phyloP scores from a whole-genome alignment of 1,139 yeast genomes.

The Suhomyces taliae region DNA sequence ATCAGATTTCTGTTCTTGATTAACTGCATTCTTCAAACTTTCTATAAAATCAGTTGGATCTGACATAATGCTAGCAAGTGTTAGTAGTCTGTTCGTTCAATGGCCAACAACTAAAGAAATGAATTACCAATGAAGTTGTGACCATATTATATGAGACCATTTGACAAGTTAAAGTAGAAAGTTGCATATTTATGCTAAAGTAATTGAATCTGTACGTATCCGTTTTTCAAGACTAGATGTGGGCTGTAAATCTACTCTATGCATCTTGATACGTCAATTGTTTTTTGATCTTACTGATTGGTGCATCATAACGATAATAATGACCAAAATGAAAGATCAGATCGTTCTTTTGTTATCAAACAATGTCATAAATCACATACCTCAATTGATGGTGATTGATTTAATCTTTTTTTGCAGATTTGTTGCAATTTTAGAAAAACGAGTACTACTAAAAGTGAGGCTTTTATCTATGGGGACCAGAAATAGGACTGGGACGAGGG shows the following conservation, averaged over 20 bases:
- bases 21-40: slow-evolving; percentile 51
- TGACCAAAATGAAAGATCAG: slow-evolving; percentile 6
- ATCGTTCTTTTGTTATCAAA: not conserved
- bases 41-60: slow-evolving; percentile 25
- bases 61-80: slow-evolving; percentile 3
- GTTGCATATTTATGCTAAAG: not conserved
- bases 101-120: no score
- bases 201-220: slow-evolving; percentile 21
- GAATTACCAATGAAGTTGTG: no score
- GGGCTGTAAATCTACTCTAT: slow-evolving; percentile 12
- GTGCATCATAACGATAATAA: slow-evolving; percentile 2
- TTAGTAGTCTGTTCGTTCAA: slow-evolving; percentile 4
- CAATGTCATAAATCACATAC: no score
- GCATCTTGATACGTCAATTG: slow-evolving; percentile 23
- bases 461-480: no score
- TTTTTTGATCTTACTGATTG: slow-evolving; percentile 15
- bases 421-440: not conserved
- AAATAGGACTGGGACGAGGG: no score
- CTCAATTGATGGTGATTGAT: not conserved
- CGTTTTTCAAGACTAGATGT: slow-evolving; percentile 32
- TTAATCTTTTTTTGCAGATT: not conserved
- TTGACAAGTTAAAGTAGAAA: no score
- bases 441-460: not conserved
- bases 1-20: slow-evolving; percentile 61
- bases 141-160: no score